These are phyloP conservation scores for Rhinocladiella mackenziei DNA, from an alignment of 2,329 filamentous ascomycete species.

Conservation along the genomic window DNA sequence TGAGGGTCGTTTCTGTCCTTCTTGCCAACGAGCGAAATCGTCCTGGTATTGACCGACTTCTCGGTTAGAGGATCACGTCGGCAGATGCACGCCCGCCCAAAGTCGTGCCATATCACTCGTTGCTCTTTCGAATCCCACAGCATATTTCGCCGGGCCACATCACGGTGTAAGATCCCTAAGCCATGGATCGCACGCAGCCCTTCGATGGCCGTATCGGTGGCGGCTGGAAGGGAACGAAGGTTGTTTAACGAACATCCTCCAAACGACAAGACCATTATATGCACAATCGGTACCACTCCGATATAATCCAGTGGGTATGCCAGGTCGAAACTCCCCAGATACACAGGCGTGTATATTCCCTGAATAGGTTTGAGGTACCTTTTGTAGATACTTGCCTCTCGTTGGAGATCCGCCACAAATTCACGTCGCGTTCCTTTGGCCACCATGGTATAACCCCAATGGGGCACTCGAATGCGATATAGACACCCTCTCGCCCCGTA, in stretches of 20 bases:
- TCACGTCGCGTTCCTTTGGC: slow-evolving; percentile 30
- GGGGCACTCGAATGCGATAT: slow-evolving; percentile 32
- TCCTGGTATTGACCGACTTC: neutral
- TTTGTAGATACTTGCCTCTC: slow-evolving; percentile 31
- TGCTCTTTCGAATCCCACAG: neutral
- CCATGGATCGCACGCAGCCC: slow-evolving; percentile 1
- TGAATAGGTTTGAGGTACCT: slow-evolving; percentile 26
- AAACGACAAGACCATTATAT: slow-evolving; percentile 9
- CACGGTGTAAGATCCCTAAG: neutral
- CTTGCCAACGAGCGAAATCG: neutral
- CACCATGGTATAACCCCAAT: slow-evolving; percentile 32
- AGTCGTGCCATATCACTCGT: neutral
- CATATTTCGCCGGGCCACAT: neutral
- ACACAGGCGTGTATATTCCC: slow-evolving; percentile 31
- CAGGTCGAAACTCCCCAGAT: slow-evolving; percentile 28
- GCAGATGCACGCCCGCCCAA: neutral
- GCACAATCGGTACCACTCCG: neutral
- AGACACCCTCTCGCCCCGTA: slow-evolving; percentile 31
- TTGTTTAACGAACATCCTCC: neutral
- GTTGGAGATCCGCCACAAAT: slow-evolving; percentile 26
- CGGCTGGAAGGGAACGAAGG: neutral
- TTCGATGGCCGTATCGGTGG: neutral
- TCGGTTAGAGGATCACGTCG: neutral
- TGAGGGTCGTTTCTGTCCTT: neutral
- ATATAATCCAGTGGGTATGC: slow-evolving; percentile 1